Evolutionary conservation across 495 filamentous ascomycete genomes (phyloP), one percentile per base, ranked within the genome.

Genomic region (Penicillium antarcticum): DNA sequence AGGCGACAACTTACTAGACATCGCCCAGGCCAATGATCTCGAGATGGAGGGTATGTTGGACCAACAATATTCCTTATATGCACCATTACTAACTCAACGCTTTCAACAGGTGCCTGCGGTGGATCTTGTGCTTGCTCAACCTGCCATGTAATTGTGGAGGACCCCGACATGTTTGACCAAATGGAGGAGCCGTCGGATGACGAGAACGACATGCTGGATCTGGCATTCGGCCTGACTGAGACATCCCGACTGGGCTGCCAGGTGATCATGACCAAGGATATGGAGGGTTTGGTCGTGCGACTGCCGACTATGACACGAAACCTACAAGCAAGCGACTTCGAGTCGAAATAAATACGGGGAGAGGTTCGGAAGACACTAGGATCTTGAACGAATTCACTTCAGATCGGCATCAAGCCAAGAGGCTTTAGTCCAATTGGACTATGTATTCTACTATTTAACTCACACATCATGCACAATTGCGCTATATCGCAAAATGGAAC

Each of bases 161-260:
- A 88, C 61, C 81, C 88, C 4, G 86, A 84, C 13, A 81, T 87
- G 77, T 97, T 90, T 65, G 94, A 97, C 56, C 86, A 84, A 73
- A 92, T 97, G 76, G 81, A 85, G 39, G 95, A 97, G 70, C 89
- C 94, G 13, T 85, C 87, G 35, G 94, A 98, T 66, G 95, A 98
- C 66, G 94, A 98, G 80, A 97, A 97, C 68, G 94, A 98, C 71
- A 98, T 98, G 94, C 75, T 98, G 59, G 94, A 98, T 67, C 68
- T 97, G 52, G 94, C 94, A 0, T 98, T 98, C 67, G 94, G 94
- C 0, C 62, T 97, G 58, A 97, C 92, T 6, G 94, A 98, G 75
- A 98, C 95, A 40, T 95, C 89, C 38, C 81, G 94, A n/a, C 70
- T 98, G 40, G 94, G 94, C 6, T 98, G 94, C 70, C 94, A 98